A percentile compares a stretch with the other conserved stretches of the same genome.
Evolutionary conservation across 129 eudicot genomes (phyloP).

Genomic region (Helianthus tuberosus): DNA sequence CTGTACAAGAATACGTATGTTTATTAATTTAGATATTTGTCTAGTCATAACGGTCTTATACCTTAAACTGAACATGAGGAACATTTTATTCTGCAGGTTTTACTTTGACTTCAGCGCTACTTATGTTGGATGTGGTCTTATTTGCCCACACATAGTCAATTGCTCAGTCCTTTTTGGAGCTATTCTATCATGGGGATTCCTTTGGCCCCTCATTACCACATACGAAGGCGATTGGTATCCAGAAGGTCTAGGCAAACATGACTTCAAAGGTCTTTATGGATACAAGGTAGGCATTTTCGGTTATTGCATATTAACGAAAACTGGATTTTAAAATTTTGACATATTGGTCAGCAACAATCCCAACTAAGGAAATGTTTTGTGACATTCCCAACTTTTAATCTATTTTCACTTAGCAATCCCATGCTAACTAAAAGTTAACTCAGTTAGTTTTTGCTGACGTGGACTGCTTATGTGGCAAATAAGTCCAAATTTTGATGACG

Average conservation of each 20-base stretch:
- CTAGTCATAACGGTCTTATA: neutral
- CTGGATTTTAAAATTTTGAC: too few species aligned
- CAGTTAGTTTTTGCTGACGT: too few species aligned
- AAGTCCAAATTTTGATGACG: too few species aligned
- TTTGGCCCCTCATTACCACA: conserved; percentile 78
- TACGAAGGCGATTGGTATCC: conserved; percentile 83
- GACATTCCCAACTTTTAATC: too few species aligned
- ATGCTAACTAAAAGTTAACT: too few species aligned
- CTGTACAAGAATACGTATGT: conserved; percentile 19
- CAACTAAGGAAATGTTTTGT: too few species aligned
- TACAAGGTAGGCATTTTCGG: conserved; percentile 51
- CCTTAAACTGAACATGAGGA: neutral
- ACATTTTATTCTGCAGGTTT: conserved; percentile 57
- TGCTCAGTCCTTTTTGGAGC: conserved; percentile 91
- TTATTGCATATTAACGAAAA: neutral
- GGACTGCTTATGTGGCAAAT: too few species aligned
- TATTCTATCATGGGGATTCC: conserved; percentile 88
- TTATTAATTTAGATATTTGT: neutral
- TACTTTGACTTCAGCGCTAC: conserved; percentile 95
- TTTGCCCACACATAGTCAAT: conserved; percentile 92
- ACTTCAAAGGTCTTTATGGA: conserved; percentile 88
- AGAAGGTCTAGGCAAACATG: conserved; percentile 63
- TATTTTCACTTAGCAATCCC: too few species aligned
- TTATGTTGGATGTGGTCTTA: conserved; percentile 96
- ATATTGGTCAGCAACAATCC: too few species aligned